A percentile compares a stretch with the other conserved stretches of the same genome.
Evolutionary conservation across 1,284 basidiomycete species (phyloP).

Genomic region (Trichosporon inkin): DNA sequence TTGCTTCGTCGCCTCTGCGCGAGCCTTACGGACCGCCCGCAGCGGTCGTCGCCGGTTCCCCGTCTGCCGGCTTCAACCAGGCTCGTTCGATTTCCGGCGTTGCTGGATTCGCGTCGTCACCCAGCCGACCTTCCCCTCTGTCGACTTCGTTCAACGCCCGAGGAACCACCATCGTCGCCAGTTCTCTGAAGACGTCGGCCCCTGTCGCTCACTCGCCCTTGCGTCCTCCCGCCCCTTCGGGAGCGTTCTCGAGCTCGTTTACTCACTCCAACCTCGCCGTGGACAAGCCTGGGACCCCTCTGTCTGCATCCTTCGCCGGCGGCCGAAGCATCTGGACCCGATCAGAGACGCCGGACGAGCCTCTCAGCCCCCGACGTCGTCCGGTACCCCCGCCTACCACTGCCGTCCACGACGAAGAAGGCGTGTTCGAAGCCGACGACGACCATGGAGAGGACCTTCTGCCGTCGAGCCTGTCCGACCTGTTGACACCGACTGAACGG

Average conservation of each 20-base stretch:
- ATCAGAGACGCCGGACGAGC: constrained; percentile 39
- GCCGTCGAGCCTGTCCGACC: constrained; percentile 76
- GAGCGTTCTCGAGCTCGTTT: constrained; percentile 39
- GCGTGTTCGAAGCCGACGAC: constrained; percentile 37
- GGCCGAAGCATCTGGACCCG: constrained; percentile 43
- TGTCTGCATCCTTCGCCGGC: constrained; percentile 46
- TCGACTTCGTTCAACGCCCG: constrained; percentile 39
- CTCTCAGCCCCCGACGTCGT: constrained; percentile 36
- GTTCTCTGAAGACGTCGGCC: constrained; percentile 37
- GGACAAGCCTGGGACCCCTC: constrained; percentile 26
- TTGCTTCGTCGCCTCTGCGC: constrained; percentile 41
- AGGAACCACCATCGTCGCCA: constrained; percentile 34
- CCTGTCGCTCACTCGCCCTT: constrained; percentile 33
- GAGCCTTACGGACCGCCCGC: constrained; percentile 46
- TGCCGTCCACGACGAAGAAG: constrained; percentile 24
- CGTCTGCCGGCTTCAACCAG: constrained; percentile 42
- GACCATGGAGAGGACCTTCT: constrained; percentile 81
- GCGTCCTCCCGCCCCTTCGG: constrained; percentile 36
- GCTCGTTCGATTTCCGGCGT: constrained; percentile 23
- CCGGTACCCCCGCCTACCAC: constrained; percentile 19
- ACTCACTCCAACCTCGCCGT: constrained; percentile 30
- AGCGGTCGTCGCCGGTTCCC: constrained; percentile 35
- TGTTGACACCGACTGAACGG: constrained; percentile 77
- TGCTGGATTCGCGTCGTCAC: constrained; percentile 39
- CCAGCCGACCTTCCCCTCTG: constrained; percentile 40